Percentiles rank a stretch among this genome's conserved stretches.
phyloP scores from a whole-genome alignment of 805 yeast species.

The Teunomyces kruisii region DNA sequence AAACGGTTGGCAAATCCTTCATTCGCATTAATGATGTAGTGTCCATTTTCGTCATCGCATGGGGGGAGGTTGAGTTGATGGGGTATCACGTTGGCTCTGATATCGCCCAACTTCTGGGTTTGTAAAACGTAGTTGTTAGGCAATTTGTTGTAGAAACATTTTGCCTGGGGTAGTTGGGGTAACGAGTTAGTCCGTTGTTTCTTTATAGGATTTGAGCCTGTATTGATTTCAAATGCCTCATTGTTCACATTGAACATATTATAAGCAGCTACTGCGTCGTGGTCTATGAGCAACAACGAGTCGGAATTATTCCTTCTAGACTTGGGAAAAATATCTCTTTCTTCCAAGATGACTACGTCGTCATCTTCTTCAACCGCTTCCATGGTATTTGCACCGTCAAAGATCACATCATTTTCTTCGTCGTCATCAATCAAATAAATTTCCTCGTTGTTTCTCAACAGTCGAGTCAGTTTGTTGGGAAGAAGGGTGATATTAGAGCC shows the following conservation, averaged over 20 bases:
- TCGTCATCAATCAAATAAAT: conserved; percentile 10
- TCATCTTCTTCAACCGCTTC: conserved; percentile 17
- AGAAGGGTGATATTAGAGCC: neutral
- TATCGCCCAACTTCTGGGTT: conserved; percentile 40
- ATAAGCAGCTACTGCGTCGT: conserved; percentile 42
- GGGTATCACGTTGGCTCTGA: conserved; percentile 40
- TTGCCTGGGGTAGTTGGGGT: conserved; percentile 46
- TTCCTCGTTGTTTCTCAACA: neutral
- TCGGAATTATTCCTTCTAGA: conserved; percentile 25
- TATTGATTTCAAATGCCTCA: conserved; percentile 4
- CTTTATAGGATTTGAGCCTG: conserved; percentile 16
- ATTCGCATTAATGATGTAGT: conserved; percentile 60
- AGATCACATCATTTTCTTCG: conserved; percentile 10
- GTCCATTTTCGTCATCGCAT: conserved; percentile 73
- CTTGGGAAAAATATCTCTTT: conserved; percentile 21
- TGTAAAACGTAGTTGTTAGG: conserved; percentile 36
- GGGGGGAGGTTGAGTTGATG: conserved; percentile 29
- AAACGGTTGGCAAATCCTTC: conserved; percentile 75
- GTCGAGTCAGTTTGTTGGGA: neutral
- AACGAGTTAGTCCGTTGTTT: conserved; percentile 44
- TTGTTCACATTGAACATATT: conserved; percentile 44
- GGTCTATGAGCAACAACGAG: conserved; percentile 33
- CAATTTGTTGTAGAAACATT: conserved; percentile 39
- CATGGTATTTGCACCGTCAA: conserved; percentile 1
- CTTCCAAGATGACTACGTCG: conserved; percentile 35